Evolutionary conservation across 2,329 filamentous ascomycete genomes (phyloP), one percentile per base, ranked within the genome.

Genomic region (Aureobasidium vineae): DNA sequence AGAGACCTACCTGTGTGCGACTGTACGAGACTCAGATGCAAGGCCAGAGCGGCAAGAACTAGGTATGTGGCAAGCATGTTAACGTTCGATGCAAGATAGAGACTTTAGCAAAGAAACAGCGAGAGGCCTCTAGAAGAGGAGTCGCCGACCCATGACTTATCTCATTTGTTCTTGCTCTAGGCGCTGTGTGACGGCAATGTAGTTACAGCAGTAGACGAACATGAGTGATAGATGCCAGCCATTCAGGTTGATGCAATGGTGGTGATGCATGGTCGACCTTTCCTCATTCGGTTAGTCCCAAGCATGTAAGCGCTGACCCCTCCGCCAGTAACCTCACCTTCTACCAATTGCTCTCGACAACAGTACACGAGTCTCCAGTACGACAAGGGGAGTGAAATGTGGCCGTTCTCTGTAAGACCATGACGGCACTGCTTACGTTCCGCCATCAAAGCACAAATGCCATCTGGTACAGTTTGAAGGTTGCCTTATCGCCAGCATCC

Each of bases 221-320:
- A 10, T 47, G 41, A 49, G 11, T 16, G 41, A 47, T 8, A 19
- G 7, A 16, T 31, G 43, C 41, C 28, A 61, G 43, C 57, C 60
- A 63, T 3, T 63, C 33, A 53, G 3, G 19, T 33, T 16, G 47
- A 21, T 21, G 47, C 31, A 7, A 21, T n/a, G 36, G 47, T 31
- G 1, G 47, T 43, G 0, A 2, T 31, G 47, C 60, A 63, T 15
- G 28, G 21, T 19, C 19, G 59, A 40, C 59, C 45, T 52, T 63
- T 28, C 60, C 60, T 1, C 2, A 52, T 23, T 2, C 0, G 47
- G 60, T 63, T 63, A 63, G 60, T 3, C 5, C 2, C 5, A 43
- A 13, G 60, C 60, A 41, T 52, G 45, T 52, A 63, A 63, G 60
- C 60, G 60, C 60, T 52, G 60, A 43, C 11, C n/a, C 21, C n/a